Evolutionary conservation across 257 asterid genomes (phyloP).

Genomic region (Plantago ovata): DNA sequence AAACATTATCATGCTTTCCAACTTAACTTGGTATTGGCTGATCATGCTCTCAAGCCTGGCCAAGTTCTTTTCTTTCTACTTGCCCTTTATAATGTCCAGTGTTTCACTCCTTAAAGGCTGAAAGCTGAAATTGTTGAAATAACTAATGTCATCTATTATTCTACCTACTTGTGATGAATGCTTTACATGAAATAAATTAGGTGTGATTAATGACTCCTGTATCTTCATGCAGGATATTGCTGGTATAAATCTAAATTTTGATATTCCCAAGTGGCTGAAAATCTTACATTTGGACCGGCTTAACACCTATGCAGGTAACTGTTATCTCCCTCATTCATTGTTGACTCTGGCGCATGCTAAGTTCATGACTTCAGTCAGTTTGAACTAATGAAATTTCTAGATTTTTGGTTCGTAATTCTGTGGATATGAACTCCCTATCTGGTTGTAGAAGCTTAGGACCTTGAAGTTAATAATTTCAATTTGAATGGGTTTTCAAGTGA

Average conservation of each 20-base stretch:
- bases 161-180: not conserved
- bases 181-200: conserved; percentile 2
- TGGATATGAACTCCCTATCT: too few species aligned
- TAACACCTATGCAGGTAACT: conserved; percentile 80
- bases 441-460: too few species aligned
- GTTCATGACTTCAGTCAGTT: too few species aligned
- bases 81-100: not conserved
- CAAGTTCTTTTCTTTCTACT: not conserved
- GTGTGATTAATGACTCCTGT: conserved; percentile 8
- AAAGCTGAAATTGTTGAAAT: not conserved
- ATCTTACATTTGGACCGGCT: conserved; percentile 68
- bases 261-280: conserved; percentile 80
- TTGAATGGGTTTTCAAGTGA: conserved; percentile 2
- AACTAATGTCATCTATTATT: not conserved
- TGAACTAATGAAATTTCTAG: too few species aligned
- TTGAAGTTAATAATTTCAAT: too few species aligned
- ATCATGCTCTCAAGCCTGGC: too few species aligned
- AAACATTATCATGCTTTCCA: conserved; percentile 1
- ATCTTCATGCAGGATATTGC: conserved; percentile 69
- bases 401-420: too few species aligned
- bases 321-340: conserved; percentile 19
- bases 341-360: conserved; percentile 15
- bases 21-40: too few species aligned
- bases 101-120: not conserved
- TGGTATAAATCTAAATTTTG: conserved; percentile 85